A percentile compares a stretch with the other conserved stretches of the same genome.
phyloP scores from a whole-genome alignment of 805 yeast genomes.

The Clavispora phyllophila region DNA sequence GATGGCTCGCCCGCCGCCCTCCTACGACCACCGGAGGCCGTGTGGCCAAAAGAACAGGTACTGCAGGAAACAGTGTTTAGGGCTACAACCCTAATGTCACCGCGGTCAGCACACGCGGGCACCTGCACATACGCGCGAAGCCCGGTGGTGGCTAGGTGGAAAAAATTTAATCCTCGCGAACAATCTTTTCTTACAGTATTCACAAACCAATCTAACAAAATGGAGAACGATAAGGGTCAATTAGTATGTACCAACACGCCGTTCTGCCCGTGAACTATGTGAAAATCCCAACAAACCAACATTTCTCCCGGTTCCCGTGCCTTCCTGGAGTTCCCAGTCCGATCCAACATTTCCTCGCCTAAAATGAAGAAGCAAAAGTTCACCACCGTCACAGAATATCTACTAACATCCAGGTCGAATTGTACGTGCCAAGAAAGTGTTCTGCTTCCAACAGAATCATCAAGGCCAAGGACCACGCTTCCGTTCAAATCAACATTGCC shows the following conservation, averaged over 20 bases:
- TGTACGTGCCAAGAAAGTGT: conserved; percentile 99
- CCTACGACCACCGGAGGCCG: no score
- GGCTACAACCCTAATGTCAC: conserved; percentile 7
- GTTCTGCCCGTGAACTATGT: neutral
- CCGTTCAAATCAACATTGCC: conserved; percentile 98
- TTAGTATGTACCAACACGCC: conserved; percentile 63
- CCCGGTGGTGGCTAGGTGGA: conserved; percentile 3
- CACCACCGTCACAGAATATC: no score
- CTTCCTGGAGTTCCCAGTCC: neutral
- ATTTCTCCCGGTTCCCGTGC: neutral
- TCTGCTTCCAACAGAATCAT: conserved; percentile 99
- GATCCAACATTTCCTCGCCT: no score
- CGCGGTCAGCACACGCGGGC: neutral
- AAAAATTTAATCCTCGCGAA: conserved; percentile 4
- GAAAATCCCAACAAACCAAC: neutral
- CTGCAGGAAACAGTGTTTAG: neutral
- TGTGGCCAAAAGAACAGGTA: neutral
- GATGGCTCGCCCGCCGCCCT: no score
- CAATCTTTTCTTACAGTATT: conserved; percentile 8
- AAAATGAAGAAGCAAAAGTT: no score
- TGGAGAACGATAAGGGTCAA: conserved; percentile 99
- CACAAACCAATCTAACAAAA: conserved; percentile 44
- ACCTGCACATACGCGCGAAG: neutral
- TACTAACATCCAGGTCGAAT: conserved; percentile 77
- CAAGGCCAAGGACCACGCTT: conserved; percentile 99